Percentiles rank a stretch among this genome's conserved stretches.
Evolutionary conservation across 2,329 filamentous ascomycete species (phyloP).

Genomic region (Colletotrichum salicis): DNA sequence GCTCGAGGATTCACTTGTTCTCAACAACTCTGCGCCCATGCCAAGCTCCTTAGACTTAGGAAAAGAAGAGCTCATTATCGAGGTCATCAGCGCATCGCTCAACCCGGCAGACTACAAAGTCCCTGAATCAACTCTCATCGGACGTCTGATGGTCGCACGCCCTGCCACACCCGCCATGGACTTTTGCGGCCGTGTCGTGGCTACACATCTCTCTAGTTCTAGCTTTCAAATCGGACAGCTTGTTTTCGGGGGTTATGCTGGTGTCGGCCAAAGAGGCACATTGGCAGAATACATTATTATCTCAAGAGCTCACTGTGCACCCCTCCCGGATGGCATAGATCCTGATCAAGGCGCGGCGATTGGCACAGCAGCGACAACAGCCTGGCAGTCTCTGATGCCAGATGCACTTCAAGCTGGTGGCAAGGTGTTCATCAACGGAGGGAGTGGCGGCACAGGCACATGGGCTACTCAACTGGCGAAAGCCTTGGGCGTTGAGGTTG

Average conservation of each 20-base stretch:
- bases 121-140: slow-evolving; percentile 49
- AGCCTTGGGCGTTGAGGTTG: slow-evolving; percentile 46
- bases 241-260: slow-evolving; percentile 35
- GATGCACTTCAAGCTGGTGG: slow-evolving; percentile 6
- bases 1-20: slow-evolving; percentile 13
- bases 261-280: slow-evolving; percentile 33
- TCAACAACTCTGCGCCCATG: neutral
- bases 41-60: neutral
- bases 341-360: slow-evolving; percentile 39
- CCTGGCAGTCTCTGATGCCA: slow-evolving; percentile 38
- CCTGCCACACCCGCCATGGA: slow-evolving; percentile 61
- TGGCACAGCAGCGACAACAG: slow-evolving; percentile 40
- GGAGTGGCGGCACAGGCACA: slow-evolving; percentile 49
- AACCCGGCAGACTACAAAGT: slow-evolving; percentile 64
- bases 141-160: slow-evolving; percentile 39
- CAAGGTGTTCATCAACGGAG: slow-evolving; percentile 48
- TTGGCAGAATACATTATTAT: slow-evolving; percentile 37
- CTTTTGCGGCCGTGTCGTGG: slow-evolving; percentile 60
- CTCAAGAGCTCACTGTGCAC: neutral
- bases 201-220: slow-evolving; percentile 16
- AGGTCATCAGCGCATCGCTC: slow-evolving; percentile 53
- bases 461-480: slow-evolving; percentile 52
- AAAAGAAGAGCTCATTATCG: slow-evolving; percentile 50
- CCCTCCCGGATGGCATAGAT: slow-evolving; percentile 30
- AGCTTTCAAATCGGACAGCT: slow-evolving; percentile 35